phyloP scores from a whole-genome alignment of 176 grass and related monocot genomes.

The Thinopyrum elongatum region DNA sequence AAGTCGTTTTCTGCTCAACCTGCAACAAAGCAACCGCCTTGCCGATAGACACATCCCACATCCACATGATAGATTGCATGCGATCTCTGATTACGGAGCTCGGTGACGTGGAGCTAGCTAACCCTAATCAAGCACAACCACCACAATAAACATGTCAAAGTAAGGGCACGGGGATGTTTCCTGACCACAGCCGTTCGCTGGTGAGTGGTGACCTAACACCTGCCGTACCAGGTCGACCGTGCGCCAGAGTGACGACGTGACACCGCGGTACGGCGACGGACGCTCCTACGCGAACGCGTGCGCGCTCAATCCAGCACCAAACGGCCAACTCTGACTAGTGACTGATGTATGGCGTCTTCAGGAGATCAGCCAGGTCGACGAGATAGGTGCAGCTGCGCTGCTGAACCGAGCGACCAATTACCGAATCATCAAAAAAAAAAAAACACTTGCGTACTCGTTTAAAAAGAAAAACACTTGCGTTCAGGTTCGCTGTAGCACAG shows the following conservation, averaged over 20 bases:
- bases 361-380: too few relatives aligned
- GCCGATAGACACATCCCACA: neutral
- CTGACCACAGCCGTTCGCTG: neutral
- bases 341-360: neutral
- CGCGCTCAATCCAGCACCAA: neutral
- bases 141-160: neutral
- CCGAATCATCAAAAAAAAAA: too few relatives aligned
- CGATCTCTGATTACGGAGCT: too few relatives aligned
- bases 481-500: too few relatives aligned
- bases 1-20: neutral
- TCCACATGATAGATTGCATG: too few relatives aligned
- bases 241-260: neutral
- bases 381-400: too few relatives aligned
- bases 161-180: neutral
- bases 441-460: too few relatives aligned
- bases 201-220: neutral
- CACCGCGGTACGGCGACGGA: neutral
- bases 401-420: too few relatives aligned
- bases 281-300: neutral
- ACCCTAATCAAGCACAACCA: too few relatives aligned
- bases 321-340: neutral
- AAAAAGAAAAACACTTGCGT: too few relatives aligned
- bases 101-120: too few relatives aligned
- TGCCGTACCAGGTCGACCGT: neutral
- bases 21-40: neutral